Evolutionary conservation across 164 flowering plant genomes (phyloP).

Genomic region (Stephania yunnanensis): DNA sequence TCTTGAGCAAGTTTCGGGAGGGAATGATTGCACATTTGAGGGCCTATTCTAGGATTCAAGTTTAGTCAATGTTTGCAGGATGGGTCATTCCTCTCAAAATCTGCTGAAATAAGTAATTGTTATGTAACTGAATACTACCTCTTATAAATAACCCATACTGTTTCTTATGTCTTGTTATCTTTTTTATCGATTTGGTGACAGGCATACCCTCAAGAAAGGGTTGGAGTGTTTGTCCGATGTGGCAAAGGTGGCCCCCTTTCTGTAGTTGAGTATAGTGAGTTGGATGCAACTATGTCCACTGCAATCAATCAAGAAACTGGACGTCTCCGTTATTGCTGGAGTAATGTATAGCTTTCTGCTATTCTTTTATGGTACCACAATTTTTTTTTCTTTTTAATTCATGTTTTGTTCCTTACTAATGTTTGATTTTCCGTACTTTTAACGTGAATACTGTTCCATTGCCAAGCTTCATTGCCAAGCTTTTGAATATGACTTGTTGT

Average conservation of each 20-base stretch:
- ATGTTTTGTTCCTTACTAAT: background rate
- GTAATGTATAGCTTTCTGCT: slow-evolving; percentile 57
- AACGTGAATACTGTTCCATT: background rate
- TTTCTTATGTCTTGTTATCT: background rate
- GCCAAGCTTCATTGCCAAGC: background rate
- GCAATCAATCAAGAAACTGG: slow-evolving; percentile 88
- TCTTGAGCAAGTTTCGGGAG: too few relatives aligned
- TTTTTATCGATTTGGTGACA: slow-evolving; percentile 22
- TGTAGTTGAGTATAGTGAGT: slow-evolving; percentile 93
- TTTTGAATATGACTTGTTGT: background rate
- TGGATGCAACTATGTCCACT: slow-evolving; percentile 71
- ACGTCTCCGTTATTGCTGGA: slow-evolving; percentile 97
- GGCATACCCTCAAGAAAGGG: slow-evolving; percentile 98
- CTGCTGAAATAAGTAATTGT: background rate
- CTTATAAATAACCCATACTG: background rate
- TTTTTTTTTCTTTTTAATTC: background rate
- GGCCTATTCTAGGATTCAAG: too few relatives aligned
- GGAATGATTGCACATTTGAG: too few relatives aligned
- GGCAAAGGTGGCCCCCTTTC: slow-evolving; percentile 94
- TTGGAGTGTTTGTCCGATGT: slow-evolving; percentile 90
- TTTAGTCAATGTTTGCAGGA: too few relatives aligned
- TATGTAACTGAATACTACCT: background rate
- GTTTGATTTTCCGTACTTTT: background rate
- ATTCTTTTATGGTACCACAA: background rate
- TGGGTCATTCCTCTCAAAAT: background rate